phyloP scores from a whole-genome alignment of 1,284 basidiomycete species.

The Ganoderma resinaceum region DNA sequence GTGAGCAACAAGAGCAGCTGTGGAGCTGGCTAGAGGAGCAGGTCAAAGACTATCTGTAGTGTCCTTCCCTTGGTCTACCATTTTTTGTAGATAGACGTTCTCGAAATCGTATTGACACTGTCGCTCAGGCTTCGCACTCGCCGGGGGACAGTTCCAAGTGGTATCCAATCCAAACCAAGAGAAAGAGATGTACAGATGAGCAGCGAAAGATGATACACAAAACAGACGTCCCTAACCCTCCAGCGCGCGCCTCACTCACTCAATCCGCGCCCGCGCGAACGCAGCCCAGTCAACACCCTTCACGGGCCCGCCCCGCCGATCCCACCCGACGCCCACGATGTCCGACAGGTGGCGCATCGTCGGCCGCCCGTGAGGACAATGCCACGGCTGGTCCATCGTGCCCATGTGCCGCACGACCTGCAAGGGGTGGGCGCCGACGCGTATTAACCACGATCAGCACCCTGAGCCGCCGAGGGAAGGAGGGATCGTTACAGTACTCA shows the following conservation, averaged over 20 bases:
- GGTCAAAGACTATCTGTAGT: constrained; percentile 27
- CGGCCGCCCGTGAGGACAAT: constrained; percentile 95
- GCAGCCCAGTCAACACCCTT: constrained; percentile 29
- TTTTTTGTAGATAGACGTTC: not conserved
- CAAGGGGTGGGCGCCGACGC: not conserved
- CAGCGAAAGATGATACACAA: not conserved
- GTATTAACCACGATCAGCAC: not conserved
- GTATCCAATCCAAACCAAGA: not conserved
- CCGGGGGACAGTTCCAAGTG: no score
- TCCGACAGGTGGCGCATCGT: constrained; percentile 91
- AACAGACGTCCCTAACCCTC: not conserved
- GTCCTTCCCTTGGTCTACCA: not conserved
- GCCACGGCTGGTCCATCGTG: constrained; percentile 97
- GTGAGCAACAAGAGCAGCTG: constrained; percentile 39
- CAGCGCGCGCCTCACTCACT: no score
- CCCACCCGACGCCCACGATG: constrained; percentile 35
- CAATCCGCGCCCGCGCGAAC: constrained; percentile 16
- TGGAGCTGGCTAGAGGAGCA: constrained; percentile 50
- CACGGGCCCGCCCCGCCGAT: constrained; percentile 11
- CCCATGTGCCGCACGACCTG: constrained; percentile 94
- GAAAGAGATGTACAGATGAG: not conserved
- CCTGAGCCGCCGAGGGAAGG: not conserved
- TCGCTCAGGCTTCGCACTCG: no score
- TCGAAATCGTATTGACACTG: no score
- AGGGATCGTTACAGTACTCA: constrained; percentile 49